Base-by-base conservation (phyloP, 2,329 filamentous ascomycete genomes). In the Fusarium sp. region DNA sequence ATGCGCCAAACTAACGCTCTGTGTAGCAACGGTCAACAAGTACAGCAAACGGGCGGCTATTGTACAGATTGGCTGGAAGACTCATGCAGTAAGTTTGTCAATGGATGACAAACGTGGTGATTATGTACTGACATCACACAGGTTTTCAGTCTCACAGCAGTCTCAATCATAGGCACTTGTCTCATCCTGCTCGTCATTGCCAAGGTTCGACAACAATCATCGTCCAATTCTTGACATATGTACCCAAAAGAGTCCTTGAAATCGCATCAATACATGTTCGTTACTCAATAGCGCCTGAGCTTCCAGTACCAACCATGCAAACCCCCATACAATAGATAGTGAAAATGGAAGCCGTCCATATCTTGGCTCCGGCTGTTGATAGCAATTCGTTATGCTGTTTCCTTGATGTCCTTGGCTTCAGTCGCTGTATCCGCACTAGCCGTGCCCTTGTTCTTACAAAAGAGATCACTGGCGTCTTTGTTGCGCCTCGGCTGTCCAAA, bases 1-100 rank as follows among this genome's bases (percentile, higher is more conserved):
- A 37, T 64, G 25, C 10, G 16, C 11, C 6, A 44, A 13, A 16
- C 56, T 64, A 50, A 60, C 54, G 44, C 72, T 30, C 21, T 35
- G 38, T 21, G 11, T 35, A 90, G 88, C 91, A 77, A 92, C 90
- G 0, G 84, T 98, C 30, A 93, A 93, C 76, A 92, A 94, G 80
- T 99, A 97, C 81, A 93, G 93, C 76, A 87, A 89, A 43, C 90
- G 91, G 74, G 88, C 88, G 32, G 96, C 96, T 1, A 88, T 98
- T 72, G 96, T 99, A 43, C 96, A 99, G 84, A 93, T 91, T 35
- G 96, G 96, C 2, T 96, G 94, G 93, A 96, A 94, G 83, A 98
- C 96, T 42, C 95, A 98, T 80, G 82, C 92, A 46, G 93, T 97
- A 79, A 72, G 86, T 80, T 65, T n/a, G 21, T 9, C 23, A 32